Conservation (phyloP, 2,329 filamentous ascomycete genomes). For the Xylaria sp. region DNA sequence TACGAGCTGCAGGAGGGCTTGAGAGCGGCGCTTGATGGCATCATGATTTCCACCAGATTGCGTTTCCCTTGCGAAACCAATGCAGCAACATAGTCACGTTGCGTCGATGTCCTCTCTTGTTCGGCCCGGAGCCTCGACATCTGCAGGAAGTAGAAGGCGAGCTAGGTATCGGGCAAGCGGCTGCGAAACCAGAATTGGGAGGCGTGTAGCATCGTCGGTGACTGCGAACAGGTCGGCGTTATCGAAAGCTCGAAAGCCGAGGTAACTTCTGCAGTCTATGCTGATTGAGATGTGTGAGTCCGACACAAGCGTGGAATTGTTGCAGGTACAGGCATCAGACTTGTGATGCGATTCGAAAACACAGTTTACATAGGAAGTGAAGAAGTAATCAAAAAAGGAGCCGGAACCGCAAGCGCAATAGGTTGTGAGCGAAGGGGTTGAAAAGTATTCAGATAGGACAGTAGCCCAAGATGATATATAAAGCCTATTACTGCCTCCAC, state of each 20-base stretch:
- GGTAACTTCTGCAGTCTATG: not conserved
- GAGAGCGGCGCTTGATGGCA: conserved; percentile 4
- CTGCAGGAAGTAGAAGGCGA: not conserved
- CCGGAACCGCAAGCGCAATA: conserved; percentile 2
- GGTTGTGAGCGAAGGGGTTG: not conserved
- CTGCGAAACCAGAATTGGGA: not conserved
- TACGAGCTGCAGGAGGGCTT: not conserved
- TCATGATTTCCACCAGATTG: not conserved
- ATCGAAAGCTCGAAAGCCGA: conserved; percentile 10
- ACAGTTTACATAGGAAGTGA: not conserved
- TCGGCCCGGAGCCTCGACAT: conserved; percentile 1
- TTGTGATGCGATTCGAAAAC: not conserved
- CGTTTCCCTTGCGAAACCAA: not conserved
- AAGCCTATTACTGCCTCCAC: conserved; percentile 12
- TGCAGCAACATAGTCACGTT: conserved; percentile 16
- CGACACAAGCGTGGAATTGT: not conserved
- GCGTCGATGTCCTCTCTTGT: not conserved
- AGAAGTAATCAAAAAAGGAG: not conserved
- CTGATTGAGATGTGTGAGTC: not conserved
- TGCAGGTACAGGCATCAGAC: not conserved
- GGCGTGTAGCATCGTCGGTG: conserved; percentile 1
- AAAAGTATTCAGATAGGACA: not conserved
- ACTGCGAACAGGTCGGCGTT: not conserved
- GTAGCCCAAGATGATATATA: conserved; percentile 24
- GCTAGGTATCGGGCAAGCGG: not conserved